Percentiles rank a stretch among this genome's conserved stretches.
These are phyloP conservation scores for Trichosporon faecale DNA, from an alignment of 1,284 basidiomycete genomes.

Conservation along the genomic window DNA sequence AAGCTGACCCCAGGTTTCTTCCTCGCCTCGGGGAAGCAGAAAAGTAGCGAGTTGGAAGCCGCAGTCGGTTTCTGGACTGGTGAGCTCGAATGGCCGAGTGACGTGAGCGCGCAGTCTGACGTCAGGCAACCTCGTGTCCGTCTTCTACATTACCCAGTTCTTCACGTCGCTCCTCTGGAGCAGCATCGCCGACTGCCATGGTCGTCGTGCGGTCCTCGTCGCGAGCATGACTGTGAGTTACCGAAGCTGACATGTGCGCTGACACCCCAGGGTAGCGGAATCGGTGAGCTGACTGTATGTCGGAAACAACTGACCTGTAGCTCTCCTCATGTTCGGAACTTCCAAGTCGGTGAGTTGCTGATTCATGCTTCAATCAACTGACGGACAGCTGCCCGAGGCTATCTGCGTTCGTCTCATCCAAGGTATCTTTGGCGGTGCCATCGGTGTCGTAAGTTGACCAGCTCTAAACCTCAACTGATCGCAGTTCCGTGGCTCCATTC, in stretches of 20 bases:
- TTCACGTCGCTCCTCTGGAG: slow-evolving; percentile 91
- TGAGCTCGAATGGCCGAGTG: slow-evolving; percentile 17
- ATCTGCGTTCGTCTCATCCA: slow-evolving; percentile 85
- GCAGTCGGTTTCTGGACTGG: slow-evolving; percentile 52
- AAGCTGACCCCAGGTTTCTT: slow-evolving; percentile 36
- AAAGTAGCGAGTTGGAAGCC: slow-evolving; percentile 47
- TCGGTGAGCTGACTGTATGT: slow-evolving; percentile 24
- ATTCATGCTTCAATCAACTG: not conserved
- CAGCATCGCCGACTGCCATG: slow-evolving; percentile 87
- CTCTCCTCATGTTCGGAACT: slow-evolving; percentile 76
- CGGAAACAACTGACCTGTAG: slow-evolving; percentile 24
- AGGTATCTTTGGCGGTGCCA: slow-evolving; percentile 90
- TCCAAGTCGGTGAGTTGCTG: slow-evolving; percentile 59
- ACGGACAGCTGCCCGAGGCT: slow-evolving; percentile 64
- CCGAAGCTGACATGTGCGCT: slow-evolving; percentile 12
- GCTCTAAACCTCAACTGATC: slow-evolving; percentile 14
- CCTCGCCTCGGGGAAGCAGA: slow-evolving; percentile 31
- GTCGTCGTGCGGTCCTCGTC: slow-evolving; percentile 77
- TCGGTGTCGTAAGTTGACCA: slow-evolving; percentile 70
- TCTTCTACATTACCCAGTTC: slow-evolving; percentile 62
- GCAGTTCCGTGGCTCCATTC: slow-evolving; percentile 68
- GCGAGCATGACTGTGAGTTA: slow-evolving; percentile 80
- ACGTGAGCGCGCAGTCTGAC: slow-evolving; percentile 14
- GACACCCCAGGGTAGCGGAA: slow-evolving; percentile 40
- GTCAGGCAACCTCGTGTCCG: slow-evolving; percentile 52